Evolutionary conservation across 2,329 filamentous ascomycete genomes (phyloP), one percentile per base, ranked within the genome.

Genomic region (Colletotrichum camelliae): DNA sequence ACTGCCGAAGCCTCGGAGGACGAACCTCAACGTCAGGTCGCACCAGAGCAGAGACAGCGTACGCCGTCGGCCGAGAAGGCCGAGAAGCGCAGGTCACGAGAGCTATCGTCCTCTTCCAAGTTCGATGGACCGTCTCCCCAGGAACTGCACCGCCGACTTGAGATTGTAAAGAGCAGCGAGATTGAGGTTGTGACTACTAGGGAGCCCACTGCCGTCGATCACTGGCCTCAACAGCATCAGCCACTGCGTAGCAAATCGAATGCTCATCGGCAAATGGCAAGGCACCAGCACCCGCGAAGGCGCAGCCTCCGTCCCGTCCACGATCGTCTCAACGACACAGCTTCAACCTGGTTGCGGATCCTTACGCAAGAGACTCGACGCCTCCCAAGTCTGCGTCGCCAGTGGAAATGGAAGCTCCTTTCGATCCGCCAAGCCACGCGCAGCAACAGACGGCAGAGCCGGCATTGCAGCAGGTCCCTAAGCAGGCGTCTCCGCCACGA

Each of bases 131-230:
- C 74, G 16, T 68, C 70, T 61, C 70, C 74, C 13, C 48, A 65
- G 10, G 74, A 76, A 39, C 37, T 76, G 27, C 74, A 74, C 31
- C 74, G 74, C 29, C 74, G 74, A 18, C 74, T 76, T 24, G 70
- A 76, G 43, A 74, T 76, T 13, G 18, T 76, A 29, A 76, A 76
- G 70, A 76, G 74, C 35, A 76, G 64, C n/a, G 64, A 76, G 24
- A 29, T 73, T 48, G 74, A 76, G 67, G 70, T 66, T n/a, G 70
- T 66, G 5, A 57, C 58, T 8, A 76, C 58, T 5, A 65, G 35
- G 35, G 73, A 75, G 18, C 9, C 70, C 21, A 24, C 35, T 15
- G 21, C 7, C 13, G 15, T 29, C 43, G 70, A 76, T 27, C 29
- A 58, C 12, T 58, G 35, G 70, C 64, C 60, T 58, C 74, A 60